A percentile compares a stretch with the other conserved stretches of the same genome.
These are phyloP conservation scores for Ascochyta lentis DNA, from an alignment of 2,329 filamentous ascomycete genomes.

Conservation along the genomic window DNA sequence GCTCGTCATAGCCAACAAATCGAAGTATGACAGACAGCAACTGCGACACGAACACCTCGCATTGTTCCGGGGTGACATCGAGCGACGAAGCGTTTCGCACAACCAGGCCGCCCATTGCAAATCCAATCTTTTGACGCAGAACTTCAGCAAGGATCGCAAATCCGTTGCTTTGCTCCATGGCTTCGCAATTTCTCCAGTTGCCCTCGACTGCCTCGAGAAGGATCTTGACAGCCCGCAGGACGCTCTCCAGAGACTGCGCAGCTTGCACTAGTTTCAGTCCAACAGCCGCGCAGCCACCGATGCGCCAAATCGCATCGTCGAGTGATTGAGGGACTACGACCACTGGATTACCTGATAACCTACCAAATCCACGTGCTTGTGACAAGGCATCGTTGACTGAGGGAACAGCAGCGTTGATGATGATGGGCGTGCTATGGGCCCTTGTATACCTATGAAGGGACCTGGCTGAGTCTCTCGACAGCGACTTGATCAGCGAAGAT, in stretches of 20 bases:
- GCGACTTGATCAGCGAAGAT: constrained; percentile 74
- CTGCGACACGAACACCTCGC: constrained; percentile 61
- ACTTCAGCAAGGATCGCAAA: constrained; percentile 88
- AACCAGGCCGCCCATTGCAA: constrained; percentile 53
- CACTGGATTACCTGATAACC: constrained; percentile 83
- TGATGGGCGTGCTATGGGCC: constrained; percentile 77
- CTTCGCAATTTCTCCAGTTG: constrained; percentile 97
- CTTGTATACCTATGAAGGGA: constrained; percentile 73
- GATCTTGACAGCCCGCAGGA: constrained; percentile 79
- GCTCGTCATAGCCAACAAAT: constrained; percentile 87
- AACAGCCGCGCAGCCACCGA: constrained; percentile 89
- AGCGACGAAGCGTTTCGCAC: constrained; percentile 55
- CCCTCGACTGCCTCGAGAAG: constrained; percentile 84
- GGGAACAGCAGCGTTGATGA: constrained; percentile 86
- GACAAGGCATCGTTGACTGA: constrained; percentile 89
- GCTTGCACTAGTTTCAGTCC: constrained; percentile 84
- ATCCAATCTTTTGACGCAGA: constrained; percentile 79
- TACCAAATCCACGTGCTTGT: constrained; percentile 78
- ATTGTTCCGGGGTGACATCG: constrained; percentile 49
- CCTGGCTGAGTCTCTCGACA: constrained; percentile 75
- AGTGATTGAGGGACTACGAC: constrained; percentile 81
- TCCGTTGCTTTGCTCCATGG: constrained; percentile 95
- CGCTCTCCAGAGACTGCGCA: constrained; percentile 71
- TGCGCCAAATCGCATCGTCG: constrained; percentile 90
- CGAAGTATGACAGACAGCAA: constrained; percentile 78